Evolutionary conservation across 345 rosid genomes (phyloP).

Genomic region (Mangifera indica): DNA sequence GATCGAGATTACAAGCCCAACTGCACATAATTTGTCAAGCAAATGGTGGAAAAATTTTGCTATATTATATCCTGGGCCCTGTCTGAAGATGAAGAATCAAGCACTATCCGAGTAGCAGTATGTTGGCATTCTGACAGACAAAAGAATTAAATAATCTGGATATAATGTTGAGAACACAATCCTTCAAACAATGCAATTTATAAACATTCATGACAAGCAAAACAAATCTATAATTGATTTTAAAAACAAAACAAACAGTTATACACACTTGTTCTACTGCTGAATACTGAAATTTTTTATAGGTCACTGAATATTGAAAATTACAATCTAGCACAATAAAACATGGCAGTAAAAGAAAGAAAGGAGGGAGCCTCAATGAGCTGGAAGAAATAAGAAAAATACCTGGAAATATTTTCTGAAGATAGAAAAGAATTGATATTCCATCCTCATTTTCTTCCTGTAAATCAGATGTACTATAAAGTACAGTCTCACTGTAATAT

Average conservation of each 20-base stretch:
- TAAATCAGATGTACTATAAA: conserved; percentile 86
- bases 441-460: conserved; percentile 98
- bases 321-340: background rate
- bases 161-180: background rate
- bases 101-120: no score
- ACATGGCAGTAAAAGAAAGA: background rate
- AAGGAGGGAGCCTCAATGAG: background rate
- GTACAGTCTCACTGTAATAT: conserved; percentile 98
- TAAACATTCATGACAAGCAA: background rate
- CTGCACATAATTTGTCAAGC: background rate
- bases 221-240: background rate
- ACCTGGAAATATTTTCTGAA: conserved; percentile 99
- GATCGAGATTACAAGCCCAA: background rate
- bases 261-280: background rate
- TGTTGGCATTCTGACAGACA: no score
- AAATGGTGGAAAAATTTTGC: background rate
- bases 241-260: background rate
- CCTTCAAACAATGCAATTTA: background rate
- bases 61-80: no score
- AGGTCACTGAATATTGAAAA: background rate
- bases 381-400: conserved; percentile 21
- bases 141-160: background rate
- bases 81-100: no score
- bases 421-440: conserved; percentile 92
- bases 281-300: background rate